phyloP scores from a whole-genome alignment of 345 rosid genomes.

The Syzygium oleosum region DNA sequence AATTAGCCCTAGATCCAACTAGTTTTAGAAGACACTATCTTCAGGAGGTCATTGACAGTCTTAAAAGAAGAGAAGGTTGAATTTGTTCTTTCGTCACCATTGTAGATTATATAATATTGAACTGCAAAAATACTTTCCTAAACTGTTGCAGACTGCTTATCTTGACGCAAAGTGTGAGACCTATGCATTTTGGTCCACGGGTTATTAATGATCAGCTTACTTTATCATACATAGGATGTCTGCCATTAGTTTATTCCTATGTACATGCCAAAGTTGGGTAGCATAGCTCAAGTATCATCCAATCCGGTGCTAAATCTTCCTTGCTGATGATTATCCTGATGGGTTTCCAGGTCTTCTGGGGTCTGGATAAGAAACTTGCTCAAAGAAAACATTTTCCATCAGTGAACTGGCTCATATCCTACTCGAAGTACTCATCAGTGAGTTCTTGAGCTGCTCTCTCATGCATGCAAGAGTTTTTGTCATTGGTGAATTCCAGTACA shows the following conservation, averaged over 20 bases:
- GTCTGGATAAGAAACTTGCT: constrained; percentile 99
- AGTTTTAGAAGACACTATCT: not conserved
- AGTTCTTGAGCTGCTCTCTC: constrained; percentile 11
- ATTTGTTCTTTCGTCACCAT: not conserved
- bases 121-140: not conserved
- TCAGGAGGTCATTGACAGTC: not conserved
- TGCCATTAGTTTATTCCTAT: not conserved
- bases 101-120: not conserved
- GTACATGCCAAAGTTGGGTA: not conserved
- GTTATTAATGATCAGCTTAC: not conserved
- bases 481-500: not conserved
- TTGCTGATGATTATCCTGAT: not conserved
- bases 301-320: not conserved
- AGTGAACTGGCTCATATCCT: constrained; percentile 97
- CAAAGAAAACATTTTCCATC: constrained; percentile 99
- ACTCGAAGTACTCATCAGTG: constrained; percentile 97
- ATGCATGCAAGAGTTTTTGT: not conserved
- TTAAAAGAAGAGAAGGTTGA: not conserved
- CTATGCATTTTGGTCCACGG: not conserved
- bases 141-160: not conserved
- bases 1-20: not conserved
- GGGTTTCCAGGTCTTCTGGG: constrained; percentile 90
- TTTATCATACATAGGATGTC: not conserved
- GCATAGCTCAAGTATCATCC: not conserved
- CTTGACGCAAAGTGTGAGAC: not conserved